A percentile compares a stretch with the other conserved stretches of the same genome.
Conservation (phyloP, 768 basidiomycete genomes). For the Tricholoma bakamatsutake region DNA sequence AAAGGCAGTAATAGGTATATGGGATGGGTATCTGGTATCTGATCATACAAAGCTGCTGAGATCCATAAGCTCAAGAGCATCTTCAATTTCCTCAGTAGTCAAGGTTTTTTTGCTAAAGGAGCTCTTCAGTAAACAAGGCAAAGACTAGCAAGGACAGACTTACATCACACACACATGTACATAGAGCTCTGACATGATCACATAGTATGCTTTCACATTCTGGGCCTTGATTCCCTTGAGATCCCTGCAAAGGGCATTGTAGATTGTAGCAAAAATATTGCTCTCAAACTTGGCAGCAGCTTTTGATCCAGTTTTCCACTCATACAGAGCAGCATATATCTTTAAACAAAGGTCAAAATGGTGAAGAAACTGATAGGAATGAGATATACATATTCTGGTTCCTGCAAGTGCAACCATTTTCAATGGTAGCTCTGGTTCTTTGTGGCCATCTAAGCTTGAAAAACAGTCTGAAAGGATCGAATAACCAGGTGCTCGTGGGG, state of each 20-base stretch:
- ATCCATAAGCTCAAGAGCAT: not conserved
- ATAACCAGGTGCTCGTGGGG: not conserved
- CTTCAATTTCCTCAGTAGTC: not conserved
- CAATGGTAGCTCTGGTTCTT: not conserved
- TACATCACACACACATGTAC: not conserved
- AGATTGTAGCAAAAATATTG: not conserved
- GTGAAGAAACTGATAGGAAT: not conserved
- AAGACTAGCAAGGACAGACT: not conserved
- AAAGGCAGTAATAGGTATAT: not conserved
- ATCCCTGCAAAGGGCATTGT: not conserved
- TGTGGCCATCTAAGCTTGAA: not conserved
- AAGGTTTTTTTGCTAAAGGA: not conserved
- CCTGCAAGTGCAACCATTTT: not conserved
- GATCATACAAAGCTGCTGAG: not conserved
- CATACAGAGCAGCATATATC: not conserved
- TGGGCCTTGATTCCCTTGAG: not conserved
- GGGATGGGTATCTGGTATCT: not conserved
- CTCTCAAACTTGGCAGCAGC: not conserved
- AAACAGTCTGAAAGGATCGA: not conserved
- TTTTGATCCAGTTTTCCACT: not conserved
- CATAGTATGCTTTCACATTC: not conserved
- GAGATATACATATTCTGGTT: not conserved
- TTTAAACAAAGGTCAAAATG: not conserved
- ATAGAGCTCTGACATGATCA: not conserved
- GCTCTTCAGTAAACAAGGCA: not conserved